A percentile compares a stretch with the other conserved stretches of the same genome.
phyloP scores from a whole-genome alignment of 2,329 filamentous ascomycete species.

The Teratosphaeria zuluensis region DNA sequence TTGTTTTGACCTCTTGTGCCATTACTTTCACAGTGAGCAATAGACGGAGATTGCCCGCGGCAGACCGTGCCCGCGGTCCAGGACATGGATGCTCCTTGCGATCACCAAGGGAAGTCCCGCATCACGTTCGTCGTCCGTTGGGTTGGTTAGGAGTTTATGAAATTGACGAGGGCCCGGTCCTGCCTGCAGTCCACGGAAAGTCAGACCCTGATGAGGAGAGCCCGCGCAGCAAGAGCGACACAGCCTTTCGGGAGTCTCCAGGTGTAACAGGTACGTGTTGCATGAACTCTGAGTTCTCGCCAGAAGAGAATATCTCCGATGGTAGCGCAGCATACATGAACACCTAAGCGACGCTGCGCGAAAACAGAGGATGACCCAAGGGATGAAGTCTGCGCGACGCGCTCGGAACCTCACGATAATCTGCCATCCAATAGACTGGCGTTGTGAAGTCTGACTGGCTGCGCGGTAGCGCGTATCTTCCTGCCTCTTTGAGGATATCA shows the following conservation, averaged over 20 bases:
- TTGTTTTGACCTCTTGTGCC: neutral
- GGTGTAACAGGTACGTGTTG: neutral
- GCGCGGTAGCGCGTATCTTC: neutral
- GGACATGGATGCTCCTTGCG: neutral
- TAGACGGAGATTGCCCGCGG: neutral
- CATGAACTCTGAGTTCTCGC: neutral
- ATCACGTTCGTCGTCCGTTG: neutral
- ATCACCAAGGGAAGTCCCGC: neutral
- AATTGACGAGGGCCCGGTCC: neutral
- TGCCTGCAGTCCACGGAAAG: neutral
- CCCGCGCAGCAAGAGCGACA: neutral
- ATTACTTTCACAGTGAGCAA: neutral
- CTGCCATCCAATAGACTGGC: neutral
- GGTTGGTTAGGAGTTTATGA: neutral
- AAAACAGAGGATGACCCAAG: neutral
- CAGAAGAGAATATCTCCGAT: neutral
- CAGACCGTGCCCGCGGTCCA: neutral
- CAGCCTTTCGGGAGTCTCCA: no score
- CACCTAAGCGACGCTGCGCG: neutral
- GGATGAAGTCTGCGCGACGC: neutral
- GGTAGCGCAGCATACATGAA: neutral
- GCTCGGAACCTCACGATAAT: neutral
- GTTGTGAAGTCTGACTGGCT: neutral
- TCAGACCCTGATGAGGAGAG: neutral
- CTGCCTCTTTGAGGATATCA: neutral